These are phyloP conservation scores for Xylariaceae sp. DNA, from an alignment of 2,329 filamentous ascomycete genomes.

Conservation along the genomic window DNA sequence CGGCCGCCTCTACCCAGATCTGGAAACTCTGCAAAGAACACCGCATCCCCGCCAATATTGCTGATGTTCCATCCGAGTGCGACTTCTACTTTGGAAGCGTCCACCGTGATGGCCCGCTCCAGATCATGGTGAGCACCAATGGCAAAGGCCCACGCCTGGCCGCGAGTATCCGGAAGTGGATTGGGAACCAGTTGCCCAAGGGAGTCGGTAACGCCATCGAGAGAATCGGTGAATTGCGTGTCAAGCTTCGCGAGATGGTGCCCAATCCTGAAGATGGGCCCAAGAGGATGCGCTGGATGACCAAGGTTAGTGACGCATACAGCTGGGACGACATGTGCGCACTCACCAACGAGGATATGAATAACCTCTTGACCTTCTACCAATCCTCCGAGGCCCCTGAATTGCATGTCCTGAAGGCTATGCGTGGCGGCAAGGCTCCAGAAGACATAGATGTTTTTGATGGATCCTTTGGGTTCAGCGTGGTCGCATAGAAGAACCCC, in stretches of 20 bases:
- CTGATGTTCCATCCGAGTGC: slow-evolving; percentile 94
- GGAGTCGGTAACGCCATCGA: slow-evolving; percentile 87
- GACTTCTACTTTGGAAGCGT: slow-evolving; percentile 99
- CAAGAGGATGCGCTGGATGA: slow-evolving; percentile 97
- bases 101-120: slow-evolving; percentile 91
- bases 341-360: slow-evolving; percentile 85
- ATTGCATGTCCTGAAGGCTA: slow-evolving; percentile 60
- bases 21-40: slow-evolving; percentile 92
- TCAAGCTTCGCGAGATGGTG: slow-evolving; percentile 78
- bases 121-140: slow-evolving; percentile 99
- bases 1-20: slow-evolving; percentile 85
- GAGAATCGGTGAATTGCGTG: slow-evolving; percentile 80
- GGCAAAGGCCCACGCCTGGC: slow-evolving; percentile 93
- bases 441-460: slow-evolving; percentile 63
- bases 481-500: slow-evolving; percentile 47
- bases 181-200: slow-evolving; percentile 75
- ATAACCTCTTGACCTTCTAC: slow-evolving; percentile 80
- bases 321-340: slow-evolving; percentile 82
- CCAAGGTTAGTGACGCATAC: slow-evolving; percentile 86
- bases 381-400: slow-evolving; percentile 60
- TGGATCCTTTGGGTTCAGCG: slow-evolving; percentile 65
- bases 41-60: slow-evolving; percentile 90
- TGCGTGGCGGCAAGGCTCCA: slow-evolving; percentile 54
- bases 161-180: slow-evolving; percentile 82
- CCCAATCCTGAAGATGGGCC: slow-evolving; percentile 76